These are phyloP conservation scores for Murraya paniculata DNA, from an alignment of 345 rosid species.

Conservation along the genomic window DNA sequence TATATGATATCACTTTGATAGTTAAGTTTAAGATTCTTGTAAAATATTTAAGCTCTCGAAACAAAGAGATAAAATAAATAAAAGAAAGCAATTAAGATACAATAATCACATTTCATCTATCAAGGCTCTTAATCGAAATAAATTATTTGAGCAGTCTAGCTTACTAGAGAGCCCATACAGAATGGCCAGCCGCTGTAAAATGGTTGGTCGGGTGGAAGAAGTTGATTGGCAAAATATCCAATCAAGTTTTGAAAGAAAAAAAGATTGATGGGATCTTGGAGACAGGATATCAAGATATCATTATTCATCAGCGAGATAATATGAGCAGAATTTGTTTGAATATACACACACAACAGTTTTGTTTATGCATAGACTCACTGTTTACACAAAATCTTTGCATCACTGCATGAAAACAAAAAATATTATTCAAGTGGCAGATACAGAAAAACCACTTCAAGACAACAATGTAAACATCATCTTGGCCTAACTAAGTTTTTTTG, in stretches of 20 bases:
- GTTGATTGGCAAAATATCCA: neutral
- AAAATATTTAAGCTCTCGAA: constrained; percentile 16
- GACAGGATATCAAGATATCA: constrained; percentile 21
- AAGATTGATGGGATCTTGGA: constrained; percentile 29
- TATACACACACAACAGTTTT: neutral
- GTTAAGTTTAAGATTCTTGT: constrained; percentile 25
- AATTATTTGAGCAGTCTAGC: neutral
- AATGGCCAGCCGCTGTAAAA: neutral
- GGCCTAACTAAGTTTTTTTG: neutral
- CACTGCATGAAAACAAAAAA: neutral
- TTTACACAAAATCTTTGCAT: neutral
- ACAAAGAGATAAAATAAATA: constrained; percentile 20
- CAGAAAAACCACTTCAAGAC: neutral
- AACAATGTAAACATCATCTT: constrained; percentile 2
- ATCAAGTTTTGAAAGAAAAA: neutral
- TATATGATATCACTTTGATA: constrained; percentile 15
- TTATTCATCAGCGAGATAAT: neutral
- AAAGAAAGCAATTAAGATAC: neutral
- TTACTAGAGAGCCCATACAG: neutral
- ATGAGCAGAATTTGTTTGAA: neutral
- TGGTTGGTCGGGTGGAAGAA: neutral
- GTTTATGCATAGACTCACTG: neutral
- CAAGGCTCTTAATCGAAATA: neutral
- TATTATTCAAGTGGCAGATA: neutral
- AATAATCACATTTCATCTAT: neutral